Evolutionary conservation across 306 rosid genomes (phyloP), one percentile per base, ranked within the genome.

Genomic region (Inga laurina): DNA sequence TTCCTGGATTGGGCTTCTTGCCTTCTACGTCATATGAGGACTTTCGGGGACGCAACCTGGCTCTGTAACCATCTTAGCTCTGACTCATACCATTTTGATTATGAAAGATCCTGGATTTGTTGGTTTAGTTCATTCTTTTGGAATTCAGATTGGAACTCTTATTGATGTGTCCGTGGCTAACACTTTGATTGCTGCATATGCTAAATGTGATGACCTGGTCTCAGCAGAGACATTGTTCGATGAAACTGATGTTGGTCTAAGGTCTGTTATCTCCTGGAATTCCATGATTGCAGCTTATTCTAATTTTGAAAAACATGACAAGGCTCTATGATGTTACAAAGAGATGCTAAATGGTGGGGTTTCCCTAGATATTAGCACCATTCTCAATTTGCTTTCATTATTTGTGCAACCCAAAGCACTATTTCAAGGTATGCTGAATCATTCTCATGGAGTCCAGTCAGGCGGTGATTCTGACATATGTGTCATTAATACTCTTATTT

Each of bases 201-300:
- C 92, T 43, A 93, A 93, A 80, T 88, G 94, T 12, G 68, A 83
- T 12, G 86, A 91, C 81, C 65, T 90, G 83, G 82, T 70, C 49
- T 89, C 83, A 0, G 88, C 92, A 49, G 82, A 84, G 84, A 35
- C 57, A 24, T 59, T 88, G 45, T 91, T 93, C 71, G 46, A 88
- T 74, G 87, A 83, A 80, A 81, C 83, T 78, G 91, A 87, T 65
- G 34, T 27, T 81, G 48, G 19, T 82, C 69, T 56, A 78, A 88
- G 87, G 86, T 84, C 94, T 61, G 91, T 87, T 79, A 89, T 93
- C 75, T 93, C 97, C 4, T 93, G 93, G 93, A 91, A 90, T 86
- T 88, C 97, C 19, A 76, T 91, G 86, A 91, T 93, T 59, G 90
- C 91, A 34, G 91, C 91, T 48, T 90, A 84, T 85, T 87, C 94